Evolutionary conservation across 805 yeast species (phyloP).

Genomic region (Metschnikowia baotianmanensis): DNA sequence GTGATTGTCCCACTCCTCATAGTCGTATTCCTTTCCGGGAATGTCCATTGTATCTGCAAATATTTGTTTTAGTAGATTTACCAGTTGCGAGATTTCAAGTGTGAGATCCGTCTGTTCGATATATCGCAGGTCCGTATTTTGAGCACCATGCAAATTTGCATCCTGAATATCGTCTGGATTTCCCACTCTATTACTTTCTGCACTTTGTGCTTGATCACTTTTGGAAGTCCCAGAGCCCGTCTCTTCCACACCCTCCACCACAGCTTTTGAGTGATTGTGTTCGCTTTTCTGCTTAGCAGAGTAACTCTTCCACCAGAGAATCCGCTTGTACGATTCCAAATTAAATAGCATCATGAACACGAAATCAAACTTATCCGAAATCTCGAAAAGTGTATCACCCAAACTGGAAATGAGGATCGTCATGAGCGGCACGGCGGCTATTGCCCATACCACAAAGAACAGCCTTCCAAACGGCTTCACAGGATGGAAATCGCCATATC

Average conservation of each 20-base stretch:
- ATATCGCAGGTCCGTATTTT: background rate
- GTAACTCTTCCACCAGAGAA: slow-evolving; percentile 1
- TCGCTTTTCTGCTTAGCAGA: background rate
- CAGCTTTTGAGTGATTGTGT: background rate
- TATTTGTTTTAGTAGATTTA: slow-evolving; percentile 31
- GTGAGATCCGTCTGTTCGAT: slow-evolving; percentile 6
- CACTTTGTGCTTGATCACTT: background rate
- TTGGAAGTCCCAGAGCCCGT: background rate
- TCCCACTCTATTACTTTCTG: background rate
- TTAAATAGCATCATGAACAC: slow-evolving; percentile 7
- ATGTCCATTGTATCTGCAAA: slow-evolving; percentile 36
- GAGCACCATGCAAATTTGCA: background rate
- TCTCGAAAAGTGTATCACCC: slow-evolving; percentile 56
- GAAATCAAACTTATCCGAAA: slow-evolving; percentile 20
- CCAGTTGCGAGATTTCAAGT: slow-evolving; percentile 3
- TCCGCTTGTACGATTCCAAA: slow-evolving; percentile 7
- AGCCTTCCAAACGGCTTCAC: slow-evolving; percentile 60
- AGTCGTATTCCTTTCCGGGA: slow-evolving; percentile 44
- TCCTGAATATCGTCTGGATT: background rate
- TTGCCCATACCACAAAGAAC: slow-evolving; percentile 76
- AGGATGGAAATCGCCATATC: slow-evolving; percentile 80
- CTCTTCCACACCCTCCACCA: background rate
- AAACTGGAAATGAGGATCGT: slow-evolving; percentile 71
- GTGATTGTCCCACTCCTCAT: slow-evolving; percentile 51
- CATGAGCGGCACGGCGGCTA: slow-evolving; percentile 84